Evolutionary conservation across 2,329 filamentous ascomycete genomes (phyloP), one percentile per base, ranked within the genome.

Genomic region (Beauveria asiatica): DNA sequence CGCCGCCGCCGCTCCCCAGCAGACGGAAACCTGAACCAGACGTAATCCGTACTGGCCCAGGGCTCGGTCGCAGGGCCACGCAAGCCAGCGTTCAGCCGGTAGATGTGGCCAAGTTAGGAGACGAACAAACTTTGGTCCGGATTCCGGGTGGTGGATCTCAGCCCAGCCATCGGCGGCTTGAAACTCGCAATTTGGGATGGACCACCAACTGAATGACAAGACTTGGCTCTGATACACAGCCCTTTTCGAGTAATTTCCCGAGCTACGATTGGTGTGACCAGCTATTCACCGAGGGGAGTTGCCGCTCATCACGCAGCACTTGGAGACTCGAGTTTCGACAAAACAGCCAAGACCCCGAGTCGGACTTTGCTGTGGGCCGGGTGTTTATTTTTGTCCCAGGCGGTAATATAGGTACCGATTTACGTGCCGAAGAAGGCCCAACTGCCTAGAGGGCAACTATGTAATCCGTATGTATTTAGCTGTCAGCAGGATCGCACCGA

Each of bases 81-180:
- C 57, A 59, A 59, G 57, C 57, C 39, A 37, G 33, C 11, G 33
- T 50, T 46, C 49, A 50, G 57, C 37, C 25, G 27, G 49, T 52
- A 27, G 57, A 59, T n/a, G 57, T 48, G 16, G 46, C 33, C 21
- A 58, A 50, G 55, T n/a, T 19, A 23, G 33, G 39, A 45, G 23
- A 30, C 13, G 23, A 39, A 45, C 41, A 25, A 25, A 56, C 11
- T 42, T 39, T 57, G 57, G 57, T 59, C 57, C 57, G 57, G 57
- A 50, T 45, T 59, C 57, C 57, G 57, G 57, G 57, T 39, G 23
- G 57, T 39, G 57, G 39, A 52, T 59, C 57, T 59, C 57, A 59
- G 49, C 57, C 57, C 27, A 46, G 57, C n/a, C 30, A n/a, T 49
- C 33, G 33, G 33, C 11, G 33, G 17, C 45, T 39, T 21, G 39